These are phyloP conservation scores for Fraxinus anomala DNA, from an alignment of 257 asterid species.

Conservation along the genomic window DNA sequence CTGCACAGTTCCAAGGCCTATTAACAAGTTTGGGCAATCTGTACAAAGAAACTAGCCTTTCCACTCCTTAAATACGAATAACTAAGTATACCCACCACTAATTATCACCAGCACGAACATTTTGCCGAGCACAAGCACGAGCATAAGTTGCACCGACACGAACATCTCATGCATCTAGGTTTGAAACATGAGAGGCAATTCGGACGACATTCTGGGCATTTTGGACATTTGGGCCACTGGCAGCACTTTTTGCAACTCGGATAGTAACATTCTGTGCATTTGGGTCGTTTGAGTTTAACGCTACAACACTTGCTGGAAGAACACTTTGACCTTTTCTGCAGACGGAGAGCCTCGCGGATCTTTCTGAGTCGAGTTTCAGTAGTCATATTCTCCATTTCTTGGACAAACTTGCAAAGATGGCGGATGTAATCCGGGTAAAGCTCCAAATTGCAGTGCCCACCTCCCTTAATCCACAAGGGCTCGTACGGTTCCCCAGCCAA, in stretches of 20 bases:
- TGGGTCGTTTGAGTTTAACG: conserved; percentile 44
- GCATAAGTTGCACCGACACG: conserved; percentile 39
- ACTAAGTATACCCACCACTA: conserved; percentile 1
- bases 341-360: conserved; percentile 51
- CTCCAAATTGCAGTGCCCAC: conserved; percentile 99
- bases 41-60: conserved; percentile 1
- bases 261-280: conserved; percentile 45
- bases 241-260: conserved; percentile 45
- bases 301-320: conserved; percentile 46
- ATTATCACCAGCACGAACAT: conserved; percentile 2
- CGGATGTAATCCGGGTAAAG: conserved; percentile 92
- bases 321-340: conserved; percentile 39
- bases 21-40: conserved; percentile 3
- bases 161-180: conserved; percentile 46
- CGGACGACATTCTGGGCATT: conserved; percentile 43
- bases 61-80: neutral
- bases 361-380: conserved; percentile 65
- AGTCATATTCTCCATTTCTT: conserved; percentile 88
- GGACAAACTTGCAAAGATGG: conserved; percentile 76
- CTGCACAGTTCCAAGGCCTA: neutral
- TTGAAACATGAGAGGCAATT: conserved; percentile 34
- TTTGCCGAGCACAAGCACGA: conserved; percentile 53
- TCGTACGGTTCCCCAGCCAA: conserved; percentile 89
- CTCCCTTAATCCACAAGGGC: conserved; percentile 98
- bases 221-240: conserved; percentile 47